Evolutionary conservation across 108 stramenopile genomes (phyloP).

Genomic region (Nitzschia palea): DNA sequence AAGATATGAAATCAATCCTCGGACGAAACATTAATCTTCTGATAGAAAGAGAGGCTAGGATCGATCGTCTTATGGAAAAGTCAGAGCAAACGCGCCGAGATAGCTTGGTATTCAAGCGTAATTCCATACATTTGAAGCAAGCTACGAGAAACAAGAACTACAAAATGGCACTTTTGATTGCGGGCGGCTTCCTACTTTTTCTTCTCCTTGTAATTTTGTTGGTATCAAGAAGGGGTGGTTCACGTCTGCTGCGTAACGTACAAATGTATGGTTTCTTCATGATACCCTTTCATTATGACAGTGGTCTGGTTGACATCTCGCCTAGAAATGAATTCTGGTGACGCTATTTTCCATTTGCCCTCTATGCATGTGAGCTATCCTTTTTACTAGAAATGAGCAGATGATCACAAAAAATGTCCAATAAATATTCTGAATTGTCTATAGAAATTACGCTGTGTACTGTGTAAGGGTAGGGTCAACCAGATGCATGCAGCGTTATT

Average conservation of each 20-base stretch:
- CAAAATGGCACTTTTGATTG: slow-evolving; percentile 26
- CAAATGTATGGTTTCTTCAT: no score
- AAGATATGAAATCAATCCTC: slow-evolving; percentile 70
- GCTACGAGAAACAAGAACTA: slow-evolving; percentile 9
- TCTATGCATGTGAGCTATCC: no score
- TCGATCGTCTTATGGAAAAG: slow-evolving; percentile 53
- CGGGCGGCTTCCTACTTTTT: background rate
- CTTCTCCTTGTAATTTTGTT: background rate
- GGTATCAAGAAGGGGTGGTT: background rate
- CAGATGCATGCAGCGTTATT: no score
- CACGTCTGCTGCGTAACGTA: background rate
- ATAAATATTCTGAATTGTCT: no score
- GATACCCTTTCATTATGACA: no score
- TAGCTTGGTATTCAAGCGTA: slow-evolving; percentile 50
- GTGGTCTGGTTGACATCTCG: no score
- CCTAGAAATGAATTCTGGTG: no score
- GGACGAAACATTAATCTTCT: slow-evolving; percentile 65
- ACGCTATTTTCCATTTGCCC: no score
- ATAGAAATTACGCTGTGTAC: no score
- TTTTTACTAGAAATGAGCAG: no score
- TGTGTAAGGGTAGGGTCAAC: no score
- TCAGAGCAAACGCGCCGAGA: slow-evolving; percentile 56
- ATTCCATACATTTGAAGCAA: slow-evolving; percentile 25
- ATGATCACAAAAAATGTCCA: no score
- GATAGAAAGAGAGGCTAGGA: slow-evolving; percentile 49